Base-by-base conservation (phyloP, 2,329 filamentous ascomycete species). In the Lecanicillium sp. region DNA sequence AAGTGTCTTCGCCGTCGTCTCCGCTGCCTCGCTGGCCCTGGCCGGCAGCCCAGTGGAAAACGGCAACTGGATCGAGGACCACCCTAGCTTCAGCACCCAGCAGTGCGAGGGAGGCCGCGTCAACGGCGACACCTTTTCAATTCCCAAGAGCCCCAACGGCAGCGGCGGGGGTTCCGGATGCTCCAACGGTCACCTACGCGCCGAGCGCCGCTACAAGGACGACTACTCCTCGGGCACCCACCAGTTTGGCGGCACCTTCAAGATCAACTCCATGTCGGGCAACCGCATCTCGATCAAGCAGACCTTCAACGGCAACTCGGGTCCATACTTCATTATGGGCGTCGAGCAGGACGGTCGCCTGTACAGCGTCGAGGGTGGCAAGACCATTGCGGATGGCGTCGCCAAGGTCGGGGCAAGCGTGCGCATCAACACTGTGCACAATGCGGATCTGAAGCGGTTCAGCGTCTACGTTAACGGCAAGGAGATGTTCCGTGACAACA, bases 391-490 rank as follows among this genome's bases (percentile, higher is more conserved):
- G n/a, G 32, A 46, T 1, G 50, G 52, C 19, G 45, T 54, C 5
- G 57, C 53, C 36, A 53, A 37, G 15, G 51, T 58, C 3, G 54
- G 55, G 17, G 11, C 39, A 4, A 52, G 41, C 26, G 54, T 58
- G 6, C 52, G 52, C 43, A 55, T 60, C 49, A 57, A 60, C 46
- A 58, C 54, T 5, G 56, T 60, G 15, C 57, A 58, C 49, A 47
- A 60, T 21, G 49, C 51, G 8, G 37, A 53, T 3, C 43, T 37
- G 11, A 45, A 50, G 17, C 51, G 51, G 27, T 54, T 51, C 51
- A 55, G 52, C 33, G 51, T 60, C 14, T 60, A 58, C n/a, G 52
- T 58, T 39, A 54, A 60, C 42, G 56, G 57, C 49, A 41, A 52
- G 17, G 45, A 56, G 40, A 40, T 48, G 27, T 58, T 37, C 32